Evolutionary conservation across 495 filamentous ascomycete genomes (phyloP).

Genomic region (Podospora anserina): DNA sequence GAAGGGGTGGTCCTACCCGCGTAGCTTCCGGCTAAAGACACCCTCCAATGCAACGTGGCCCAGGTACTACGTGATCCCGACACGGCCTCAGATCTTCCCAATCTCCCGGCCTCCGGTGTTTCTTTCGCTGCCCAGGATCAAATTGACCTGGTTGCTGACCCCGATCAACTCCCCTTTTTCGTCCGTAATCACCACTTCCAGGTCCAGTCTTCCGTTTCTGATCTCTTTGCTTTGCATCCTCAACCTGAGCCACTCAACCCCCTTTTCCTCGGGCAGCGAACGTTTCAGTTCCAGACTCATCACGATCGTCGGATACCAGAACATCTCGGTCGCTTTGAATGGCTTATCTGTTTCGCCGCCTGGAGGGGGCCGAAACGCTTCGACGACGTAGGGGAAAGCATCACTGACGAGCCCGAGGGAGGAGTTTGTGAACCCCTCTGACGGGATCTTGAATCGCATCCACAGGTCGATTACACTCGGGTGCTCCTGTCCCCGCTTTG

Average conservation of each 20-base stretch:
- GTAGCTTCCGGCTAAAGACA: neutral
- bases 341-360: constrained; percentile 4
- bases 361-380: constrained; percentile 23
- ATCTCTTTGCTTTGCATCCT: constrained; percentile 57
- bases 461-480: constrained; percentile 60
- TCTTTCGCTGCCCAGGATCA: constrained; percentile 48
- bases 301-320: constrained; percentile 78
- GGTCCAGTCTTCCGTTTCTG: constrained; percentile 60
- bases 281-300: constrained; percentile 68
- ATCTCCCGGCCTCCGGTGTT: constrained; percentile 28
- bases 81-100: neutral
- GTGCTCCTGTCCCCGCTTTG: constrained; percentile 43
- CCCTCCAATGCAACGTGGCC: neutral
- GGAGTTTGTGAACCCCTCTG: constrained; percentile 53
- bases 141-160: constrained; percentile 58
- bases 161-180: constrained; percentile 57
- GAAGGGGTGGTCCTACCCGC: neutral
- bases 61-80: neutral
- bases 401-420: constrained; percentile 60
- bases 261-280: constrained; percentile 49
- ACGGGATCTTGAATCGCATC: constrained; percentile 49
- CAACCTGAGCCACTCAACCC: constrained; percentile 64
- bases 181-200: constrained; percentile 62
- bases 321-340: constrained; percentile 20
- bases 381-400: constrained; percentile 37